A percentile compares a stretch with the other conserved stretches of the same genome.
Conservation (phyloP, 1,284 basidiomycete genomes). For the Microbotryum saponariae region DNA sequence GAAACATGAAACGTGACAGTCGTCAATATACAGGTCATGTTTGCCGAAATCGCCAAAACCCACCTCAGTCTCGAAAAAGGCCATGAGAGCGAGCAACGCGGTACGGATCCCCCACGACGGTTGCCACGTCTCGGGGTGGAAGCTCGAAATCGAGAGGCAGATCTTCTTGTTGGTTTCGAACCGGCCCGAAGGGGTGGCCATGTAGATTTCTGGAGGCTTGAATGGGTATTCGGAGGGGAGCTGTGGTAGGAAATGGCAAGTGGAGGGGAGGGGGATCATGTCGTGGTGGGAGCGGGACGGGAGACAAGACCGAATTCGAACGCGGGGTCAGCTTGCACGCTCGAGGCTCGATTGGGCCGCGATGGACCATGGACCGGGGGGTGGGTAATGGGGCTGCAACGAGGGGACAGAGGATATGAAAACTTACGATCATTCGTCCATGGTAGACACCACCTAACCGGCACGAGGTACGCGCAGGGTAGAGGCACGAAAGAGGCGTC, state of each 20-base stretch:
- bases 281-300: neutral
- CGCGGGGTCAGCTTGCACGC: neutral
- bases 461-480: neutral
- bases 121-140: constrained; percentile 42
- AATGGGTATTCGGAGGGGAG: constrained; percentile 43
- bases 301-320: neutral
- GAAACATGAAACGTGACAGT: too few relatives aligned
- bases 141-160: constrained; percentile 40
- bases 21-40: neutral
- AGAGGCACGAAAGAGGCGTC: neutral
- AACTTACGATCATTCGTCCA: constrained; percentile 36
- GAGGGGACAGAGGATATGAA: constrained; percentile 31
- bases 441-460: constrained; percentile 27
- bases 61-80: constrained; percentile 36
- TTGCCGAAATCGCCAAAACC: neutral
- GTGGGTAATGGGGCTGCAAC: constrained; percentile 12
- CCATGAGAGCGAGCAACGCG: constrained; percentile 40
- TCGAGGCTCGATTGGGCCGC: constrained; percentile 28
- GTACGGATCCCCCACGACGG: constrained; percentile 43
- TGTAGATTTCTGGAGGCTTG: constrained; percentile 40
- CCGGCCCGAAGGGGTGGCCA: constrained; percentile 42
- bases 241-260: constrained; percentile 11
- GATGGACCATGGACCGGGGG: constrained; percentile 27
- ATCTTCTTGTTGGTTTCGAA: constrained; percentile 38
- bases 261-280: too few relatives aligned